Evolutionary conservation across 1,284 basidiomycete species (phyloP).

Genomic region (Ceratobasidium sp.): DNA sequence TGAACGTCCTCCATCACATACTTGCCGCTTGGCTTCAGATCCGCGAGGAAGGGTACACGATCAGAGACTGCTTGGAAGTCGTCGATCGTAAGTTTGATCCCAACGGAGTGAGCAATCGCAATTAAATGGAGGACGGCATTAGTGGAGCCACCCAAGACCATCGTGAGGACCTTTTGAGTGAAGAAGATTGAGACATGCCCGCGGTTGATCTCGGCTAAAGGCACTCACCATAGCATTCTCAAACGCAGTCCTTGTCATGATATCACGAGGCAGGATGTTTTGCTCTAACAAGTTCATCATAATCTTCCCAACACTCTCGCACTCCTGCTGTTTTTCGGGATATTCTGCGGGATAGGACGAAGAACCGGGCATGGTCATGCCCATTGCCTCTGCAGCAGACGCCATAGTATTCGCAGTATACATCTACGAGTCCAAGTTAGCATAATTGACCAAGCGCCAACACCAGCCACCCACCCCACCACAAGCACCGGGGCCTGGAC

Average conservation of each 20-base stretch:
- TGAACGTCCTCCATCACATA: conserved; percentile 91
- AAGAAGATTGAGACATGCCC: conserved; percentile 30
- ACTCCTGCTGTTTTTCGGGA: conserved; percentile 84
- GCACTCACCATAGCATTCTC: conserved; percentile 90
- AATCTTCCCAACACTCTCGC: conserved; percentile 74
- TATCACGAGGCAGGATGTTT: conserved; percentile 92
- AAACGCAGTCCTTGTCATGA: conserved; percentile 94
- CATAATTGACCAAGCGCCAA: conserved; percentile 45
- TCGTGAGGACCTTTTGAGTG: conserved; percentile 74
- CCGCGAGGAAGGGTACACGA: conserved; percentile 84
- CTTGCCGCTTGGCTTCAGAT: conserved; percentile 89
- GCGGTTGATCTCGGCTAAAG: conserved; percentile 31
- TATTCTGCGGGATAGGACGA: conserved; percentile 94
- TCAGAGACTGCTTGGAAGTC: conserved; percentile 89
- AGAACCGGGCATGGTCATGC: conserved; percentile 96
- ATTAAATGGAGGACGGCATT: conserved; percentile 92
- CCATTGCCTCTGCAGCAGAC: conserved; percentile 87
- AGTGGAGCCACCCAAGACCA: conserved; percentile 93
- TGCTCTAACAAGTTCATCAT: conserved; percentile 88
- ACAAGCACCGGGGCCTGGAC: conserved; percentile 94
- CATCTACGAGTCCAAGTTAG: conserved; percentile 62
- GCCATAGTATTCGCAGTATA: conserved; percentile 98
- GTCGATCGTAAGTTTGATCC: conserved; percentile 80
- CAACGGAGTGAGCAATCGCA: conserved; percentile 87
- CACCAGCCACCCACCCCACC: conserved; percentile 73